Evolutionary conservation across 352 stramenopile species (phyloP).

Genomic region (Discostella stelligera): DNA sequence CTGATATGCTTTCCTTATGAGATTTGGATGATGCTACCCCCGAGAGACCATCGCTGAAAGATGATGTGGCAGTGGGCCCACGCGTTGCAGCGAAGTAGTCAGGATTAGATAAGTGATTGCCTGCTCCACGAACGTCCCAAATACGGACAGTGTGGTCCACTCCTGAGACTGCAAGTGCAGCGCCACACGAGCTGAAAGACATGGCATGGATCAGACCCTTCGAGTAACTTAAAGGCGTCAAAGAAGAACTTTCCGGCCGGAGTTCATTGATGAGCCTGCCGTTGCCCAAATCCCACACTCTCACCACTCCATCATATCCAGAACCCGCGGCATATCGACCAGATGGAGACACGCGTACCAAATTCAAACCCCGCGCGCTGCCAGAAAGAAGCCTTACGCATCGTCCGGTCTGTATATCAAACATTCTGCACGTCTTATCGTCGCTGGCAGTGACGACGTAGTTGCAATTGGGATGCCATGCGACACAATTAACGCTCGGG

Average conservation of each 20-base stretch:
- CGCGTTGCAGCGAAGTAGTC: constrained; percentile 46
- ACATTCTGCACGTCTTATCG: constrained; percentile 92
- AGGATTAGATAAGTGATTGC: constrained; percentile 37
- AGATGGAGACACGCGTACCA: constrained; percentile 88
- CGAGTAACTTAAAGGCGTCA: constrained; percentile 11
- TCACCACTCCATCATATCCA: constrained; percentile 88
- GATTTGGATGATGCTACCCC: constrained; percentile 14
- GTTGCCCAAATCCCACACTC: constrained; percentile 90
- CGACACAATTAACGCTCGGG: constrained; percentile 87
- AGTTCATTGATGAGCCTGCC: constrained; percentile 76
- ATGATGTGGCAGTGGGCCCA: constrained; percentile 32
- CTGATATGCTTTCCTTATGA: constrained; percentile 13
- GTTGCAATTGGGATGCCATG: constrained; percentile 94
- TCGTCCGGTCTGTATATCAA: constrained; percentile 90
- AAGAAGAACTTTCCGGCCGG: constrained; percentile 24
- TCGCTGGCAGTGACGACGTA: constrained; percentile 91
- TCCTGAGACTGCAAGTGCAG: constrained; percentile 67
- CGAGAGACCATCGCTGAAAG: constrained; percentile 23
- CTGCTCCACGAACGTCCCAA: constrained; percentile 69
- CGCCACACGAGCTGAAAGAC: constrained; percentile 73
- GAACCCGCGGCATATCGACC: constrained; percentile 85
- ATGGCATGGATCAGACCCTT: constrained; percentile 63
- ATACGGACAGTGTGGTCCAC: constrained; percentile 75
- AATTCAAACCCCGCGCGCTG: constrained; percentile 87
- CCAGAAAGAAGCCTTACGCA: constrained; percentile 91